Conservation (phyloP, 805 yeast genomes). For the Candida tallmaniae region DNA sequence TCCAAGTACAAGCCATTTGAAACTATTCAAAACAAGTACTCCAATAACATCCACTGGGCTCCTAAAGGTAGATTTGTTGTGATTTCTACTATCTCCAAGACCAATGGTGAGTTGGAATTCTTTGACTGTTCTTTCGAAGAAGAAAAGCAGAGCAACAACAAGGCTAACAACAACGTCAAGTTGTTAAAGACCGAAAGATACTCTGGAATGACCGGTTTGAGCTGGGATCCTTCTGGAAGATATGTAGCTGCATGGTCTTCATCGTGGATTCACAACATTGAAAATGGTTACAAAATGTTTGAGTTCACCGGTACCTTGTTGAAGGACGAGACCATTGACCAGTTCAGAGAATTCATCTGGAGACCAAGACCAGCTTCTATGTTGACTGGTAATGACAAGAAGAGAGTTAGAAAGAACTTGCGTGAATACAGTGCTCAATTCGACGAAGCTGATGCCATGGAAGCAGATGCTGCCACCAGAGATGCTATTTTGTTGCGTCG, state of each 20-base stretch:
- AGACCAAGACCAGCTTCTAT: slow-evolving; percentile 91
- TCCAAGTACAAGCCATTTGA: slow-evolving; percentile 57
- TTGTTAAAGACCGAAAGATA: slow-evolving; percentile 60
- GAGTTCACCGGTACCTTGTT: slow-evolving; percentile 77
- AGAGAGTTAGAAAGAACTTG: slow-evolving; percentile 86
- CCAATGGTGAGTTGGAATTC: slow-evolving; percentile 71
- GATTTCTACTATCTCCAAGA: slow-evolving; percentile 43
- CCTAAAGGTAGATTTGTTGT: slow-evolving; percentile 88
- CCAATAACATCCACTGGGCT: slow-evolving; percentile 78
- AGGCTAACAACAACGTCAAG: slow-evolving; percentile 58
- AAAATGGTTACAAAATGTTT: slow-evolving; percentile 85
- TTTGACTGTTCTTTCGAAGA: slow-evolving; percentile 84
- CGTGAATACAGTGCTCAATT: slow-evolving; percentile 87
- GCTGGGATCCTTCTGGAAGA: slow-evolving; percentile 97
- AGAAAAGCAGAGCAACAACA: slow-evolving; percentile 46
- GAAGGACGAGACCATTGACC: slow-evolving; percentile 73
- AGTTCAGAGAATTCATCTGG: slow-evolving; percentile 89
- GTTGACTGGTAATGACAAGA: slow-evolving; percentile 72
- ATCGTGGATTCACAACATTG: slow-evolving; percentile 74
- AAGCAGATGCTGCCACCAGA: slow-evolving; percentile 86
- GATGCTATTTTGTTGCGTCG: slow-evolving; percentile 85
- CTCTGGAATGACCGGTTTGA: slow-evolving; percentile 73
- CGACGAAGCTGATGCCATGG: slow-evolving; percentile 94
- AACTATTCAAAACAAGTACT: slow-evolving; percentile 53
- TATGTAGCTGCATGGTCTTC: slow-evolving; percentile 86